These are phyloP conservation scores for Komagataella phaffii DNA, from an alignment of 805 yeast genomes.

Conservation along the genomic window DNA sequence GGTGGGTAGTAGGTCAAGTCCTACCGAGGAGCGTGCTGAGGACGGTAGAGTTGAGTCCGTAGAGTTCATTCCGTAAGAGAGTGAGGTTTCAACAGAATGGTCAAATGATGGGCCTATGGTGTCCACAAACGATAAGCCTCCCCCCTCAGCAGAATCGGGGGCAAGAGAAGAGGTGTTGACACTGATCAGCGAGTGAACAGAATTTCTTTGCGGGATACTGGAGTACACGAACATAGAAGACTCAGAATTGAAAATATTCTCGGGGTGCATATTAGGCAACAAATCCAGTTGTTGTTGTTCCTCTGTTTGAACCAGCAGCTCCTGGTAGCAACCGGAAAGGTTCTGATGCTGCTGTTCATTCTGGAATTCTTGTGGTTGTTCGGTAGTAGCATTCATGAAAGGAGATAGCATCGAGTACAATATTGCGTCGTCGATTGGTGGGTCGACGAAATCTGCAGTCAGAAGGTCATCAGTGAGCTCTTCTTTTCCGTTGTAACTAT, in stretches of 20 bases:
- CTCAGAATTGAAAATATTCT: not conserved
- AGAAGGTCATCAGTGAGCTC: not conserved
- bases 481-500: not conserved
- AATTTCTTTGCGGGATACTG: not conserved
- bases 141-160: not conserved
- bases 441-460: not conserved
- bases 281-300: not conserved
- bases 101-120: not conserved
- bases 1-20: not conserved
- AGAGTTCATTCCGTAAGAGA: not conserved
- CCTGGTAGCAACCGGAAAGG: not conserved
- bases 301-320: not conserved
- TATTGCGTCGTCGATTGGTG: not conserved
- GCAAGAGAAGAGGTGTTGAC: not conserved
- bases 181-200: not conserved
- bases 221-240: not conserved
- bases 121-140: not conserved
- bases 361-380: not conserved
- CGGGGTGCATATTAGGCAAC: not conserved
- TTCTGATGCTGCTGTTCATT: not conserved
- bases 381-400: not conserved
- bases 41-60: not conserved
- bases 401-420: not conserved
- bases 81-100: not conserved
- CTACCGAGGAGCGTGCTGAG: not conserved